A percentile compares a stretch with the other conserved stretches of the same genome.
phyloP scores from a whole-genome alignment of 805 yeast species.

The Pichia californica region DNA sequence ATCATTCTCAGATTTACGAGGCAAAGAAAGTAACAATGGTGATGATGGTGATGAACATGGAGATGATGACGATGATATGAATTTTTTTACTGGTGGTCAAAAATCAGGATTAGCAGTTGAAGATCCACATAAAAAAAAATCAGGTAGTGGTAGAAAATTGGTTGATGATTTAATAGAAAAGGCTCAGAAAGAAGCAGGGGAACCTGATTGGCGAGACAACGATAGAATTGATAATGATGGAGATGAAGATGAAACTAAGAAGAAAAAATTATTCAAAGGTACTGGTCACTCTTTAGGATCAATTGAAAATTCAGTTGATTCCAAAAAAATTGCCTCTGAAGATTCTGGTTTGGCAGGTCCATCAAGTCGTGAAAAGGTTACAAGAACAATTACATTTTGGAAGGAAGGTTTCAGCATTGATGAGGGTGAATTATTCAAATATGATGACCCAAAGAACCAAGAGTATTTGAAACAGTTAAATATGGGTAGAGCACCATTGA shows the following conservation, averaged over 20 bases:
- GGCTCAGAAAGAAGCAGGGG: conserved; percentile 57
- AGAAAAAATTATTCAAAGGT: conserved; percentile 36
- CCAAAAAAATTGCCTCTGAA: conserved; percentile 15
- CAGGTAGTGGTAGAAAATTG: conserved; percentile 33
- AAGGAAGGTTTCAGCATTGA: conserved; percentile 93
- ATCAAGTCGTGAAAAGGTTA: conserved; percentile 42
- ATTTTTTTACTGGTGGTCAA: conserved; percentile 54
- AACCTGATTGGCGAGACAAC: conserved; percentile 32
- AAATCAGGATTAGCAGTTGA: conserved; percentile 77
- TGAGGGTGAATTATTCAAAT: conserved; percentile 78
- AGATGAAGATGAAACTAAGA: conserved; percentile 21
- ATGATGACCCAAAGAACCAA: conserved; percentile 89
- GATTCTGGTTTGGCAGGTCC: background rate
- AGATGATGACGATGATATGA: conserved; percentile 32
- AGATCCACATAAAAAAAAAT: conserved; percentile 48
- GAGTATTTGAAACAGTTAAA: conserved; percentile 72
- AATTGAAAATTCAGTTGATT: conserved; percentile 32
- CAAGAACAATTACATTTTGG: conserved; percentile 89
- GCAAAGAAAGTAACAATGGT: conserved; percentile 16
- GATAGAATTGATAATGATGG: background rate
- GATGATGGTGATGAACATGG: conserved; percentile 27
- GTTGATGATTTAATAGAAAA: conserved; percentile 56
- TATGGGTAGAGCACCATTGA: conserved; percentile 86
- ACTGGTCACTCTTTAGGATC: conserved; percentile 50
- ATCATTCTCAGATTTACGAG: conserved; percentile 29